Evolutionary conservation across 768 basidiomycete genomes (phyloP).

Genomic region (Boletellus ananas): DNA sequence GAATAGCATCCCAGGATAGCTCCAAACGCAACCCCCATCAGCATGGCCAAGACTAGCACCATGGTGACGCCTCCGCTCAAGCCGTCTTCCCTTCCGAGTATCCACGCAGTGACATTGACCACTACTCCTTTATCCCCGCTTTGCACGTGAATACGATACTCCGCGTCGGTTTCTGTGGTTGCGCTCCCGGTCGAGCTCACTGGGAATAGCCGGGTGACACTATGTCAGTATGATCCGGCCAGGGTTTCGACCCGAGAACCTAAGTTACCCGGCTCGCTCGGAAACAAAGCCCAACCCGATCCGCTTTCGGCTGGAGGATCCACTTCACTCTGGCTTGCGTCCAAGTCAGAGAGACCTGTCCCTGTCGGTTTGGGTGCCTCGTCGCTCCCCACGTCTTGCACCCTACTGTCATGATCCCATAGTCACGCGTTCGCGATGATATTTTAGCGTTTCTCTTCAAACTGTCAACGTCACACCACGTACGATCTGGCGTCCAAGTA

Average conservation of each 20-base stretch:
- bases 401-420: neutral
- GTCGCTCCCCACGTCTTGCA: slow-evolving; percentile 5
- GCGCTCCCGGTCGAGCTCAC: neutral
- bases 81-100: neutral
- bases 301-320: neutral
- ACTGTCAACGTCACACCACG: slow-evolving; percentile 5
- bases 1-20: slow-evolving; percentile 52
- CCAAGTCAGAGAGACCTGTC: neutral
- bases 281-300: slow-evolving; percentile 8
- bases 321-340: neutral
- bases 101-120: slow-evolving; percentile 8
- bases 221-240: slow-evolving; percentile 5
- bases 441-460: neutral
- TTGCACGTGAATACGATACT: neutral
- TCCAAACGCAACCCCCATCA: slow-evolving; percentile 72
- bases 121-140: slow-evolving; percentile 3
- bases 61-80: slow-evolving; percentile 61
- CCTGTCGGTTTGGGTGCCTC: neutral
- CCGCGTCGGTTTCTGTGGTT: neutral
- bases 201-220: slow-evolving; percentile 2
- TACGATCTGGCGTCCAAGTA: slow-evolving; percentile 2
- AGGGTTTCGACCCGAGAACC: neutral
- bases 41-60: slow-evolving; percentile 52
- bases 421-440: neutral
- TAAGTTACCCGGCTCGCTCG: slow-evolving; percentile 11